phyloP scores from a whole-genome alignment of 306 rosid genomes.

The Erythrophleum fordii region DNA sequence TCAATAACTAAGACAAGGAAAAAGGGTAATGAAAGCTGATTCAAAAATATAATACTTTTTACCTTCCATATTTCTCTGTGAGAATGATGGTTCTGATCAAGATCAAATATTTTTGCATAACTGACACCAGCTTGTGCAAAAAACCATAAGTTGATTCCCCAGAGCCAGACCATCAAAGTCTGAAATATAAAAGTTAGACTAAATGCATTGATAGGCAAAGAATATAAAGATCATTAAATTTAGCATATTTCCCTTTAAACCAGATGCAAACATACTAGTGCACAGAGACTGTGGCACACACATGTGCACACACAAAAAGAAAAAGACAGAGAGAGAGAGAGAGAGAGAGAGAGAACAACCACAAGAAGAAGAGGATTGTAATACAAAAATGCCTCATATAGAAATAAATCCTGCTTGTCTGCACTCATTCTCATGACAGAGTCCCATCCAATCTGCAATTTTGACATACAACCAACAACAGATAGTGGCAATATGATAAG shows the following conservation, averaged over 20 bases:
- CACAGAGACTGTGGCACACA: not conserved
- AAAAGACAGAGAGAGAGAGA: conserved; percentile 9
- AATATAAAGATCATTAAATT: conserved; percentile 21
- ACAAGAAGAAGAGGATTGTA: conserved; percentile 94
- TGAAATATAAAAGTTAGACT: conserved; percentile 52
- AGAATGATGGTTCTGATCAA: conserved; percentile 87
- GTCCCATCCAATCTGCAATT: conserved; percentile 91
- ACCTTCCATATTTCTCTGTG: conserved; percentile 97
- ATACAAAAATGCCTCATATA: conserved; percentile 97
- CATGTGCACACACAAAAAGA: not conserved
- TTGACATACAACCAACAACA: conserved; percentile 36
- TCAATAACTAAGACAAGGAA: not conserved
- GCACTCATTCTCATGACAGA: conserved; percentile 99
- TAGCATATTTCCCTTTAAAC: conserved; percentile 24
- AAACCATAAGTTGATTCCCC: conserved; percentile 95
- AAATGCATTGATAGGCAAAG: conserved; percentile 29
- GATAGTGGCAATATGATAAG: conserved; percentile 37
- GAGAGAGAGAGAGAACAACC: conserved; percentile 54
- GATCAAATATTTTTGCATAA: conserved; percentile 86
- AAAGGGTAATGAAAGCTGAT: not conserved
- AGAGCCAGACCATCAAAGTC: conserved; percentile 96
- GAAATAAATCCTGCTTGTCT: conserved; percentile 85
- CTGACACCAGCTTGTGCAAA: conserved; percentile 69
- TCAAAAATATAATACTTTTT: not conserved
- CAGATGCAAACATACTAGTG: conserved; percentile 26